Base-by-base conservation (phyloP, 2,329 filamentous ascomycete genomes). In the Alternaria gaisen region DNA sequence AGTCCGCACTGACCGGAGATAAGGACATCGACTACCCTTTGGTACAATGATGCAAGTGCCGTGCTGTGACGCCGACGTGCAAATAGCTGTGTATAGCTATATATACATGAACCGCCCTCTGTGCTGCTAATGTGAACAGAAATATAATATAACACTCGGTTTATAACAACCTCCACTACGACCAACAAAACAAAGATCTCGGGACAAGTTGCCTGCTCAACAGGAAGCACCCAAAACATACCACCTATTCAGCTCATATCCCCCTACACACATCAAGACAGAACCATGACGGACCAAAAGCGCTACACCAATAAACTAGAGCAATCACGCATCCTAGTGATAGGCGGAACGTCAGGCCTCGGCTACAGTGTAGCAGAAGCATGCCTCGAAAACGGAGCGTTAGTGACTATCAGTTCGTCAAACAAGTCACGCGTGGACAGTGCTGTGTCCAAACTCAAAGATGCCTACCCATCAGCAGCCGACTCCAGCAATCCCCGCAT, bases 341-440 rank as follows among this genome's bases (percentile, higher is more conserved):
- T 91, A 47, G 89, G 89, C 44, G 89, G 87, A 41, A 85, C 86
- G 2, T 83, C 85, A 16, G 89, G 89, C 53, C 88, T 91, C 41
- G 89, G 88, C 32, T 87, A 83, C 64, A 83, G 79, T 56, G 85
- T 88, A 11, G 88, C 88, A 53, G 84, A 89, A 79, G 85, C 83
- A 2, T 79, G 81, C 14, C 72, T 90, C 42, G 84, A 85, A 54
- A 79, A 84, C 58, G 86, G 86, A 34, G 85, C 84, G 40, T 74
- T 72, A n/a, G 84, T 91, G 16, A 83, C 81, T 46, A 83, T 91
- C 69, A 84, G 86, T n/a, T 88, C 85, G 3, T 90, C 87, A 3
- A 85, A 83, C 55, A 73, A 80, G 10, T 54, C 75, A 30, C 84
- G 84, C 47, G 74, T 91, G 38, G 69, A 82, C 32, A 69, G 72